Evolutionary conservation across 441 rosid genomes (phyloP), one percentile per base, ranked within the genome.

Genomic region (Gossypium davidsonii): DNA sequence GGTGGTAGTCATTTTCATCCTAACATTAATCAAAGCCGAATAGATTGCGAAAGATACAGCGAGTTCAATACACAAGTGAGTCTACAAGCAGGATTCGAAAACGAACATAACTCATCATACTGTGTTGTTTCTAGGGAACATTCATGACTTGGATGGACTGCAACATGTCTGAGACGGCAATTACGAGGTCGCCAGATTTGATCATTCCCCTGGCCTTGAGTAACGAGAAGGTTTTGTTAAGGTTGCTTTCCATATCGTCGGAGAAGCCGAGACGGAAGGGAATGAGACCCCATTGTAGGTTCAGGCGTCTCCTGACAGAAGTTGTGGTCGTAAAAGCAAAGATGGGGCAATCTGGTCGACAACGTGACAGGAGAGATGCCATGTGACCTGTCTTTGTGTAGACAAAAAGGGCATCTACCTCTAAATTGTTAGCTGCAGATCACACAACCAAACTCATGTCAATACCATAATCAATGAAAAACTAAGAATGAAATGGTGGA

Each of bases 201-300:
- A 93, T 85, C 99, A 95, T 93, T 60, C 98, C 99, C 77, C 97
- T 84, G 56, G 97, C 87, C 86, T 95, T 95, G 70, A 95, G 94
- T 73, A 95, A 77, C 5, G 99, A 86, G 84, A 95, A 95, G 55
- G 99, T 93, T 74, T 84, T 95, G 80, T 89, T 93, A 46, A 95
- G 87, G 85, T 95, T 88, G 89, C 83, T 87, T 72, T 95, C 98
- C 99, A 93, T 95, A 72, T 95, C 99, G 48, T 91, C 97, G 0
- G 97, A 73, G 85, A 93, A 96, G 81, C 95, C 87, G 73, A 93
- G 73, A 48, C 98, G 90, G 87, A 95, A 95, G 1, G 99, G 99
- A 73, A 93, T 91, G 31, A 95, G 88, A 52, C 99, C 99, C 99
- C 99, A 96, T 81, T 91, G 97, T 23, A 96, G 83, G 79, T 93